Percentiles rank a stretch among this genome's conserved stretches.
These are phyloP conservation scores for Staphylotrichum tortipilum DNA, from an alignment of 495 filamentous ascomycete species.

Conservation along the genomic window DNA sequence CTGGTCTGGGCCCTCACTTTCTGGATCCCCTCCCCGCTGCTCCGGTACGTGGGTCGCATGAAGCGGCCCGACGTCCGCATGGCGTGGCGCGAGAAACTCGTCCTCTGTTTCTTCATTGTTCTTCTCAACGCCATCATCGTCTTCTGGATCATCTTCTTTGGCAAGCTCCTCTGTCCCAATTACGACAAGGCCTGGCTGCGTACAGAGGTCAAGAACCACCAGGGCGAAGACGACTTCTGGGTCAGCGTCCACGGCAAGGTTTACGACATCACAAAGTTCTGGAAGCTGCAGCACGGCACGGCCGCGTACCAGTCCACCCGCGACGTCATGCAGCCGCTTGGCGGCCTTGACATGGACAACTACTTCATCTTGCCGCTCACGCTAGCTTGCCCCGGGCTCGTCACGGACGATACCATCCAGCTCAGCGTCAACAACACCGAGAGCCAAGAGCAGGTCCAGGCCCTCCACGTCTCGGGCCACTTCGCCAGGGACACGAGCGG, in stretches of 20 bases:
- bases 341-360: conserved; percentile 66
- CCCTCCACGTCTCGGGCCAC: conserved; percentile 58
- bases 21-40: conserved; percentile 84
- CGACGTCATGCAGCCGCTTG: conserved; percentile 65
- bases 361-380: conserved; percentile 78
- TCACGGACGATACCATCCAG: conserved; percentile 40
- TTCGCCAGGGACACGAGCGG: conserved; percentile 43
- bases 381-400: conserved; percentile 62
- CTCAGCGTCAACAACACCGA: conserved; percentile 59
- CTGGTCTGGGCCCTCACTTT: conserved; percentile 83
- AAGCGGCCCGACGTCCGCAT: conserved; percentile 93
- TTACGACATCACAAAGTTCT: conserved; percentile 88
- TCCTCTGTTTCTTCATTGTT: conserved; percentile 70
- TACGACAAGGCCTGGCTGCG: conserved; percentile 82
- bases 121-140: conserved; percentile 76
- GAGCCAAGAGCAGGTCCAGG: conserved; percentile 24
- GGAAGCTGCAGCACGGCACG: conserved; percentile 74
- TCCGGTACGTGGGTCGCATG: conserved; percentile 84
- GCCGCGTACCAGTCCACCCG: conserved; percentile 47
- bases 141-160: conserved; percentile 89
- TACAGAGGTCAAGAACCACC: conserved; percentile 62
- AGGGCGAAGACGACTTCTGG: conserved; percentile 67
- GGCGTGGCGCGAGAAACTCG: conserved; percentile 93
- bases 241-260: conserved; percentile 84
- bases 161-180: conserved; percentile 78